These are phyloP conservation scores for Aspergillus candidus DNA, from an alignment of 2,329 filamentous ascomycete species.

Conservation along the genomic window DNA sequence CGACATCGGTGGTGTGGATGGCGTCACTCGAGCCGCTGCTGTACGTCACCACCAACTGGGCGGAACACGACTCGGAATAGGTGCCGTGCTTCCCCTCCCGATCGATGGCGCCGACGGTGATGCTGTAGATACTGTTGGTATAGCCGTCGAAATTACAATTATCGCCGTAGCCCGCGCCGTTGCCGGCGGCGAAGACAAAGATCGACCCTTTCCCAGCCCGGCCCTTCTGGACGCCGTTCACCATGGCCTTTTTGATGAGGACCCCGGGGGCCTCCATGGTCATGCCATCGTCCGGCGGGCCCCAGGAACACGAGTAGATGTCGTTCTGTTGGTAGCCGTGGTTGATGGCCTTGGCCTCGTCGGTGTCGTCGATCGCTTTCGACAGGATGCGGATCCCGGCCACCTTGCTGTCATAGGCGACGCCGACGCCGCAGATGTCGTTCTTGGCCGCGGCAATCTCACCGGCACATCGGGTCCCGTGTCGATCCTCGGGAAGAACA, in stretches of 20 bases:
- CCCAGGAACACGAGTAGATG: constrained; percentile 99
- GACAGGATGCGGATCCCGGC: constrained; percentile 89
- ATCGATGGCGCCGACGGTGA: constrained; percentile 91
- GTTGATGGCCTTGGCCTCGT: constrained; percentile 88
- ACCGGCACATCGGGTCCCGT: constrained; percentile 90
- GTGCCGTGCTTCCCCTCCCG: constrained; percentile 81
- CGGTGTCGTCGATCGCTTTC: constrained; percentile 81
- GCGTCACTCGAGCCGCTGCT: constrained; percentile 83
- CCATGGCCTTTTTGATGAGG: constrained; percentile 81
- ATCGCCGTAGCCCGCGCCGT: constrained; percentile 78
- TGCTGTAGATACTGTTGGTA: constrained; percentile 98
- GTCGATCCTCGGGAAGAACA: constrained; percentile 73
- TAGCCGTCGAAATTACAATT: constrained; percentile 99
- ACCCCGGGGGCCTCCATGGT: constrained; percentile 93
- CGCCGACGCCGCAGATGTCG: constrained; percentile 88
- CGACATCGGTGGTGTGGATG: constrained; percentile 96
- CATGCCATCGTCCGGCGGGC: constrained; percentile 83
- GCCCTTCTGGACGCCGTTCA: constrained; percentile 85
- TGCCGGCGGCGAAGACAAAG: constrained; percentile 94
- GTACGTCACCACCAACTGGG: constrained; percentile 91
- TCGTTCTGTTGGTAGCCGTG: constrained; percentile 87
- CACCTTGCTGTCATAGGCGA: constrained; percentile 87
- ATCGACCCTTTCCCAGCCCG: constrained; percentile 78
- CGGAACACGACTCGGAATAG: constrained; percentile 94
- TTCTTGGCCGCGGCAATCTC: constrained; percentile 91